phyloP scores from a whole-genome alignment of 257 asterid genomes.

The Ocimum tenuiflorum region DNA sequence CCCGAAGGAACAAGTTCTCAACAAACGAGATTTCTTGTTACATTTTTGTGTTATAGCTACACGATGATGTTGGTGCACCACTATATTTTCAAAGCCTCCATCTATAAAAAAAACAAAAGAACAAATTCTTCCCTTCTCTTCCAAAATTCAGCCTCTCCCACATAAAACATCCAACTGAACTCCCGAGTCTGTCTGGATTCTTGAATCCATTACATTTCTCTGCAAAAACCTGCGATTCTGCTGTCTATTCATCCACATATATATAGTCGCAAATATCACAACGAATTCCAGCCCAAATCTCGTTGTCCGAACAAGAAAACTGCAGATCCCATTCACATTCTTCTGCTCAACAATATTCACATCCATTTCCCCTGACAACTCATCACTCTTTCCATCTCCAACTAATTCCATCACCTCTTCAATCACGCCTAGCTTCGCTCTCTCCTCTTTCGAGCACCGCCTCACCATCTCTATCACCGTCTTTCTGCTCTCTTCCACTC shows the following conservation, averaged over 20 bases:
- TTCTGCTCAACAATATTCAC: not conserved
- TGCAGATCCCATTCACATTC: slow-evolving; percentile 2
- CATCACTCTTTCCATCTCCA: slow-evolving; percentile 22
- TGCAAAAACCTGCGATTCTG: not conserved
- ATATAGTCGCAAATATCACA: slow-evolving; percentile 25
- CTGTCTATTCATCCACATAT: slow-evolving; percentile 15
- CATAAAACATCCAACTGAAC: slow-evolving; percentile 28
- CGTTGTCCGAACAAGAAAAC: slow-evolving; percentile 16
- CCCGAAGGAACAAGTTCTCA: no score
- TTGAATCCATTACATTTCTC: slow-evolving; percentile 5
- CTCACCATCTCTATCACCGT: slow-evolving; percentile 29
- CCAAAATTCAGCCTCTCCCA: slow-evolving; percentile 41
- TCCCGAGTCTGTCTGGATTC: not conserved
- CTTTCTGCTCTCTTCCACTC: slow-evolving; percentile 38
- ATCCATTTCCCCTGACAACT: not conserved
- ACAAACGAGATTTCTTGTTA: no score
- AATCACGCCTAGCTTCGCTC: slow-evolving; percentile 17
- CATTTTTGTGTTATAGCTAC: no score
- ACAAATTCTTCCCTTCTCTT: not conserved
- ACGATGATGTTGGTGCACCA: no score
- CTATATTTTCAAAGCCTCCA: no score
- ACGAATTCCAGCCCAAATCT: slow-evolving; percentile 34
- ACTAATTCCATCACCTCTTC: slow-evolving; percentile 33
- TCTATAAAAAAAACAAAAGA: not conserved
- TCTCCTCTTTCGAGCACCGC: slow-evolving; percentile 21